phyloP scores from a whole-genome alignment of 345 rosid species.

The Eucalyptus sp. region DNA sequence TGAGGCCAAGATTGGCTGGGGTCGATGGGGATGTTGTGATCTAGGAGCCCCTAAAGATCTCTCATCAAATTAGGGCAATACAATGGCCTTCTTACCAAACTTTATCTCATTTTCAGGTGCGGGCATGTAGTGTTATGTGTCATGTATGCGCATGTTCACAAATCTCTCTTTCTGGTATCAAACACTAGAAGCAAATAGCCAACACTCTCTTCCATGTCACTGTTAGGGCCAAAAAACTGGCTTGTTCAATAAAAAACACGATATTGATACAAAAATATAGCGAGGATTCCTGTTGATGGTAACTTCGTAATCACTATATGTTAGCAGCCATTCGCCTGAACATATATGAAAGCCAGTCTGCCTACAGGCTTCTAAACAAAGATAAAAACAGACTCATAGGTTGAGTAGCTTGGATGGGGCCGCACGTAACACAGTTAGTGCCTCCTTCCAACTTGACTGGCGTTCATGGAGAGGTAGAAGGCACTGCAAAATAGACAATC shows the following conservation, averaged over 20 bases:
- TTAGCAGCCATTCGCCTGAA: not conserved
- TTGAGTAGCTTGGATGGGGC: constrained; percentile 89
- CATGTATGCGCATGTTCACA: not conserved
- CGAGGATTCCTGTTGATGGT: not conserved
- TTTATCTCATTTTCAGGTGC: not conserved
- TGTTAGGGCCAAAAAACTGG: not conserved
- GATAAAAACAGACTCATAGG: constrained; percentile 24
- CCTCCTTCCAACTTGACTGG: constrained; percentile 89
- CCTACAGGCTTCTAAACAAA: not conserved
- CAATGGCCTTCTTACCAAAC: not conserved
- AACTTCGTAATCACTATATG: not conserved
- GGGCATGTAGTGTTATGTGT: not conserved
- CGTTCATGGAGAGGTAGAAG: constrained; percentile 83
- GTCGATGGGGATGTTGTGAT: not conserved
- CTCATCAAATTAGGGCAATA: not conserved
- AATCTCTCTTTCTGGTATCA: not conserved
- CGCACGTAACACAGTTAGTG: constrained; percentile 73
- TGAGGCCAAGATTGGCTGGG: not conserved
- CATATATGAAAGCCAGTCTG: not conserved
- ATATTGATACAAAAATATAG: not conserved
- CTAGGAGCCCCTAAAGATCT: not conserved
- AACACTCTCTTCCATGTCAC: no score
- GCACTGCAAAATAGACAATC: constrained; percentile 77
- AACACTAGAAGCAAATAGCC: not conserved
- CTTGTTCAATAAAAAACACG: not conserved